A percentile compares a stretch with the other conserved stretches of the same genome.
Evolutionary conservation across 371 early-diverging fungal species (phyloP).

Genomic region (Zancudomyces culisetae): DNA sequence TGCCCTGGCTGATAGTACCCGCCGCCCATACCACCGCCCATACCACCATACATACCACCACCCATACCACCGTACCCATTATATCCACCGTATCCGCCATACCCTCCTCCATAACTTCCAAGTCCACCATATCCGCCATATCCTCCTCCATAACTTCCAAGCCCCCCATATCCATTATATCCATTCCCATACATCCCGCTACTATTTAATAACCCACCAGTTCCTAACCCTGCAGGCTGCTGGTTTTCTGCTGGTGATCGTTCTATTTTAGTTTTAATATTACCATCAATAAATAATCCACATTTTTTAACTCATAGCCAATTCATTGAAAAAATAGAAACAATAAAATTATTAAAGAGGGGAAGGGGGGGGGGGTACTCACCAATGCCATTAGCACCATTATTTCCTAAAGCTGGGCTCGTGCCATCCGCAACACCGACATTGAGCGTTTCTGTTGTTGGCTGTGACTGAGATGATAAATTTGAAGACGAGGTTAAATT

Average conservation of each 20-base stretch:
- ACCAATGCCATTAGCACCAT: conserved; percentile 4
- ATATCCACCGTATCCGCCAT: conserved; percentile 22
- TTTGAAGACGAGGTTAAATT: conserved; percentile 17
- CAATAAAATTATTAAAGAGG: not conserved
- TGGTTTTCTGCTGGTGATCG: conserved; percentile 11
- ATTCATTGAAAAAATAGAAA: not conserved
- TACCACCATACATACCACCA: conserved; percentile 28
- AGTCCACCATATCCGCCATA: conserved; percentile 15
- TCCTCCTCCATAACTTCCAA: conserved; percentile 6
- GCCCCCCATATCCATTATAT: conserved; percentile 14
- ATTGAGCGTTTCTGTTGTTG: conserved; percentile 6
- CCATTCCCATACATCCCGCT: conserved; percentile 12
- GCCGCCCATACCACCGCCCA: conserved; percentile 21
- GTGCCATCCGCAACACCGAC: conserved; percentile 12
- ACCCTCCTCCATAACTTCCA: conserved; percentile 16
- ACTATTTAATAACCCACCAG: conserved; percentile 18
- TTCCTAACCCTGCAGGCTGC: conserved; percentile 18
- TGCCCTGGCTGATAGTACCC: conserved; percentile 15
- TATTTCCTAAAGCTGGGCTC: conserved; percentile 9
- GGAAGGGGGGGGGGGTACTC: not conserved
- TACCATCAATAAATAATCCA: conserved; percentile 6
- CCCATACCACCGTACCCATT: conserved; percentile 31
- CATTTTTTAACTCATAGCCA: not conserved
- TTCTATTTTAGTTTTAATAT: conserved; percentile 19
- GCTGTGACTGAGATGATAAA: conserved; percentile 11